phyloP scores from a whole-genome alignment of 208 protist genomes.

The Naegleria lovaniensis region DNA sequence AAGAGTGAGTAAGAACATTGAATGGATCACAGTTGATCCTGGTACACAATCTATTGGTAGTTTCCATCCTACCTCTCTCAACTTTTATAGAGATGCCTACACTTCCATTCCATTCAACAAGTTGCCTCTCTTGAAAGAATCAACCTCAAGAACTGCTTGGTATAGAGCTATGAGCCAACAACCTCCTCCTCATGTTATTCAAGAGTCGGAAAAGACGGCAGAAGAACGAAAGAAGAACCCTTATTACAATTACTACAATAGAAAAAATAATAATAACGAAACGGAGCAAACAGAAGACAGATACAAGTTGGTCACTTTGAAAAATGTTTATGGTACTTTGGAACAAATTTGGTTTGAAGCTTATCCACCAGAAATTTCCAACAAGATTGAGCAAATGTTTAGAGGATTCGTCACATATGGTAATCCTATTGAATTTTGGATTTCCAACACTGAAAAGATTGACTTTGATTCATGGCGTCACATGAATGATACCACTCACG shows the following conservation, averaged over 20 bases:
- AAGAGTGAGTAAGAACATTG: background rate
- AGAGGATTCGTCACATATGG: background rate
- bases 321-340: no score
- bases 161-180: background rate
- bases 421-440: background rate
- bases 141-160: background rate
- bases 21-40: slow-evolving; percentile 2
- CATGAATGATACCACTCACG: background rate
- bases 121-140: background rate
- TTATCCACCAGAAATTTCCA: background rate
- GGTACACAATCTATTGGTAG: background rate
- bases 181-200: background rate
- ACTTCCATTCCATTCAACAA: background rate
- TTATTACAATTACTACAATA: background rate
- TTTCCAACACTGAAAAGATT: background rate
- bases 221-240: background rate
- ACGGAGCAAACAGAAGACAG: background rate
- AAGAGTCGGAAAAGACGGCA: no score
- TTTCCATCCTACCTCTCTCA: background rate
- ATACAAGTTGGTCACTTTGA: background rate
- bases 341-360: background rate
- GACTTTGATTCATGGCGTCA: background rate
- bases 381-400: background rate
- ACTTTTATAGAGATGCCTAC: background rate
- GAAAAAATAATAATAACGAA: background rate